Base-by-base conservation (phyloP, 2,329 filamentous ascomycete species). In the Colletotrichum incanum region DNA sequence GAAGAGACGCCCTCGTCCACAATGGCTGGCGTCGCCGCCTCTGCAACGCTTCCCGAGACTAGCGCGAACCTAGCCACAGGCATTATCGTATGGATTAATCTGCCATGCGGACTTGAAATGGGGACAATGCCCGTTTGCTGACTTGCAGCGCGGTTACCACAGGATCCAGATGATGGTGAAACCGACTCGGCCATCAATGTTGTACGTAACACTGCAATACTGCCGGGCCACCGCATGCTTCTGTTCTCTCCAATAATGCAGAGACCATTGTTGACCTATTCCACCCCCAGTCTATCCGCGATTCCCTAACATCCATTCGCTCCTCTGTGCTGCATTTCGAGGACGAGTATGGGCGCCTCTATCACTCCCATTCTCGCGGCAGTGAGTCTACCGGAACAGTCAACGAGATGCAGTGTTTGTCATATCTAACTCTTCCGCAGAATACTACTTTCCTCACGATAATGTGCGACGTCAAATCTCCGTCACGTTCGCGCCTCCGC, bases 401-500 rank as follows among this genome's bases (percentile, higher is more conserved):
- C 11, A 31, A 2, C 1, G 9, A 4, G 11, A 3, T 12, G 2
- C 2, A 14, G 12, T 7, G 2, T 1, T 7, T 11, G 20, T 26
- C 2, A 41, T 34, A 20, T n/a, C n/a, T 67, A n/a, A 67, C 23
- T 8, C 5, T 18, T 12, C 26, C 2, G 0, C 20, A 71, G 68
- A 71, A 71, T 71, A 71, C 28, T 71, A 62, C 50, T 71, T 71
- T 28, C 68, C 68, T 6, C 68, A 71, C 4, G 68, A 71, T 6
- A 71, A 68, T 16, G 68, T 71, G 8, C 3, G 68, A 26, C 18
- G 1, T 31, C 7, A 20, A 28, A 23, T 43, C 11, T 8, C 1
- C 1, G 2, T 7, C 26, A 16, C 26, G 20, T 9, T 0, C 8
- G 1, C 49, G 3, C 11, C 0, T 12, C 20, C 3, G 20, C 52